Conservation (phyloP, 441 rosid species). For the Syzygium malaccense region DNA sequence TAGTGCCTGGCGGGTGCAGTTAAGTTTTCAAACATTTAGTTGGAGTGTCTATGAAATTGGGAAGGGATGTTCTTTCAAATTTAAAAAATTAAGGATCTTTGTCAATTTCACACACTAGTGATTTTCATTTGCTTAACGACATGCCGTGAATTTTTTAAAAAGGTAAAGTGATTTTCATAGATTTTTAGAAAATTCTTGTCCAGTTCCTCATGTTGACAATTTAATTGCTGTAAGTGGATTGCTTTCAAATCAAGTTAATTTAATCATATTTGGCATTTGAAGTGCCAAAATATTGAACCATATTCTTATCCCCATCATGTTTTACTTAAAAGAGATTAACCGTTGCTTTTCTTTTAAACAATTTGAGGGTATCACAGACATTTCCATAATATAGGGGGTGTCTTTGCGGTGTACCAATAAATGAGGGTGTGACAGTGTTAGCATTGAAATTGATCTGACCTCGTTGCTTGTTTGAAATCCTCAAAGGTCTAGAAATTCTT, state of each 20-base stretch:
- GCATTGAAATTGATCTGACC: neutral
- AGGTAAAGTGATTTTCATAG: neutral
- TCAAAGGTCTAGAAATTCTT: neutral
- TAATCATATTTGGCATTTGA: neutral
- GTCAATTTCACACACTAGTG: neutral
- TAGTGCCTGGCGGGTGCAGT: neutral
- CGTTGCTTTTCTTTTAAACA: neutral
- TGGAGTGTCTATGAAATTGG: neutral
- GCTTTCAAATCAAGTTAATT: neutral
- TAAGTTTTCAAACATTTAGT: neutral
- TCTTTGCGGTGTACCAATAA: neutral
- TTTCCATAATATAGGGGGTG: neutral
- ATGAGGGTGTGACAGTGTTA: neutral
- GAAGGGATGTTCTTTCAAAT: neutral
- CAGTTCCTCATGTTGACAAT: neutral
- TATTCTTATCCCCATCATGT: neutral
- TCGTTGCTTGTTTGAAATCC: neutral
- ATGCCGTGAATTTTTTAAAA: neutral
- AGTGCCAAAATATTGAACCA: neutral
- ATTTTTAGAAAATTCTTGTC: neutral
- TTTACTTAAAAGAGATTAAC: neutral
- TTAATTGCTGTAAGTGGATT: neutral
- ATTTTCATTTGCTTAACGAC: neutral
- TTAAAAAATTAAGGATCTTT: neutral
- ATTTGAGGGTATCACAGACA: neutral